phyloP scores from a whole-genome alignment of 148 eudicot species.

The Cornus controversa region DNA sequence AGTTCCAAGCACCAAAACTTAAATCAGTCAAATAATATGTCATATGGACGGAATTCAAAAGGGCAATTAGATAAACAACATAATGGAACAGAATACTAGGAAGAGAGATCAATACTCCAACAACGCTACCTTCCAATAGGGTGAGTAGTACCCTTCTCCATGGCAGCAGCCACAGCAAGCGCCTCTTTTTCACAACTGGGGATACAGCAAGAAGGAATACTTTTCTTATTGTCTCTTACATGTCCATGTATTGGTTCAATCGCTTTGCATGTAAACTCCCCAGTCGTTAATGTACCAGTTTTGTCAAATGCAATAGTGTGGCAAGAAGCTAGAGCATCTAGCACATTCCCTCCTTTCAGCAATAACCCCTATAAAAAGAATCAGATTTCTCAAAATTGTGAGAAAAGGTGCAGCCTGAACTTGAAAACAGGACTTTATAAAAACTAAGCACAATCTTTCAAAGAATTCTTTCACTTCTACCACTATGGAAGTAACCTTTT shows the following conservation, averaged over 20 bases:
- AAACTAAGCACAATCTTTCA: background rate
- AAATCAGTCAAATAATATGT: background rate
- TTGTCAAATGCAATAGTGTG: conserved; percentile 93
- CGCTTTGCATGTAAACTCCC: conserved; percentile 88
- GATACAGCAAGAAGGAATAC: conserved; percentile 59
- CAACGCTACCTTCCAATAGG: conserved; percentile 89
- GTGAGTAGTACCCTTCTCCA: conserved; percentile 99
- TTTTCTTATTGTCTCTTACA: conserved; percentile 27
- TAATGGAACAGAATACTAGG: background rate
- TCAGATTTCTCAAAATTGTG: background rate
- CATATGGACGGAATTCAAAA: too few species aligned
- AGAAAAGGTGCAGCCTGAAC: background rate
- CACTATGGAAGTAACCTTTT: too few species aligned
- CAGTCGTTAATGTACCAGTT: conserved; percentile 97
- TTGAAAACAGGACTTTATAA: background rate
- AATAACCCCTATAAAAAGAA: conserved; percentile 67
- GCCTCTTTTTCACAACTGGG: conserved; percentile 97
- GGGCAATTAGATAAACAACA: too few species aligned
- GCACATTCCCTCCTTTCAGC: conserved; percentile 92
- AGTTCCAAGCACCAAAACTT: too few species aligned
- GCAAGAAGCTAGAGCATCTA: conserved; percentile 91
- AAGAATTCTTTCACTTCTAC: too few species aligned
- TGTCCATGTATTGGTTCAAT: conserved; percentile 94
- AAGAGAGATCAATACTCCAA: background rate
- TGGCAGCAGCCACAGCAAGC: conserved; percentile 98